phyloP scores from a whole-genome alignment of 352 stramenopile genomes.

The Pythium sp. region DNA sequence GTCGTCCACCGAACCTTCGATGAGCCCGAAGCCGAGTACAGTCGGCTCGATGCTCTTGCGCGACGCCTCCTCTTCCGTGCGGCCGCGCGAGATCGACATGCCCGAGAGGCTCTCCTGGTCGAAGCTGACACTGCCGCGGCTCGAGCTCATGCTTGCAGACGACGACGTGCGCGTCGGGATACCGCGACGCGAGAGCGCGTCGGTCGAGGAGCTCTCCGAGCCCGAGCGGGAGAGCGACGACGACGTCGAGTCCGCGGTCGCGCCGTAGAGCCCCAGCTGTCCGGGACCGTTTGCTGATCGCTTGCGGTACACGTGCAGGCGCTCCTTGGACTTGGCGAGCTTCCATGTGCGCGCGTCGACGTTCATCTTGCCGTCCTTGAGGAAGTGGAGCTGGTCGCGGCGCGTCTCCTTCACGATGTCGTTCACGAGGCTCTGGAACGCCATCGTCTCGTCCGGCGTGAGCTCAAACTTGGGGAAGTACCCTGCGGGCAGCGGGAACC shows the following conservation, averaged over 20 bases:
- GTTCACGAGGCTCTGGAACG: constrained; percentile 47
- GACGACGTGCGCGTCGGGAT: constrained; percentile 16
- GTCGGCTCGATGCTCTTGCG: constrained; percentile 43
- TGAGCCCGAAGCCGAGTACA: constrained; percentile 45
- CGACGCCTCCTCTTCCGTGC: constrained; percentile 26
- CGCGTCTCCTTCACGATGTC: constrained; percentile 70
- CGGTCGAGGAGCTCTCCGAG: constrained; percentile 18
- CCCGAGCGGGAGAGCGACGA: constrained; percentile 23
- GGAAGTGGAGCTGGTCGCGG: constrained; percentile 50
- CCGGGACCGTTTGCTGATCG: constrained; percentile 26
- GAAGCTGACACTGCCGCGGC: constrained; percentile 14
- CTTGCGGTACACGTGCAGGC: constrained; percentile 58
- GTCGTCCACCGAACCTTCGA: constrained; percentile 51
- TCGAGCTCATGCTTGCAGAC: constrained; percentile 15
- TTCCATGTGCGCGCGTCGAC: constrained; percentile 69
- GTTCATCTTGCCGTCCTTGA: constrained; percentile 48
- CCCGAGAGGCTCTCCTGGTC: constrained; percentile 29
- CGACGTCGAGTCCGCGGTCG: constrained; percentile 11
- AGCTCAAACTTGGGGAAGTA: constrained; percentile 79
- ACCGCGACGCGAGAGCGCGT: constrained; percentile 11
- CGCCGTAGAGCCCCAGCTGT: constrained; percentile 42
- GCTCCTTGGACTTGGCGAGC: constrained; percentile 62
- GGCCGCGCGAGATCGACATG: constrained; percentile 20
- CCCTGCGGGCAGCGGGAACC: constrained; percentile 59
- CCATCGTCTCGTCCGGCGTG: constrained; percentile 46